Conservation (phyloP, 768 basidiomycete species). For the Rhodotorula babjevae region DNA sequence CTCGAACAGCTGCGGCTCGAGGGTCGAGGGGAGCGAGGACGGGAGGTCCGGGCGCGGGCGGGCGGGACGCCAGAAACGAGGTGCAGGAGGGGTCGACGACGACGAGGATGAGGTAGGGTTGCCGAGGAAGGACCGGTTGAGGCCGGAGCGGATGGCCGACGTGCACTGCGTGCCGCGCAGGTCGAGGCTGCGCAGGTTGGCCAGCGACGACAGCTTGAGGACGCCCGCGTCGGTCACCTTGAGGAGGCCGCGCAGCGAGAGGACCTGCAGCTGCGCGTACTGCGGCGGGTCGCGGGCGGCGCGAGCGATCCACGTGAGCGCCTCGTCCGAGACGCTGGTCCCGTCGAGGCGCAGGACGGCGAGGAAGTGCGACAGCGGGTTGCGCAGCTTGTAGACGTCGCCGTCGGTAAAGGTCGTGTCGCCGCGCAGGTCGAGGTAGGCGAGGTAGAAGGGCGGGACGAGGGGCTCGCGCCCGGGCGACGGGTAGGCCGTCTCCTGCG, state of each 20-base stretch:
- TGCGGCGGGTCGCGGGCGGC: neutral
- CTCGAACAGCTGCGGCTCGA: conserved; percentile 29
- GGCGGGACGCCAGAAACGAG: neutral
- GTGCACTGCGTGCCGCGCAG: conserved; percentile 5
- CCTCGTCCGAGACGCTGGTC: conserved; percentile 16
- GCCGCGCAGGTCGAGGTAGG: conserved; percentile 28
- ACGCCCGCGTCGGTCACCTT: conserved; percentile 18
- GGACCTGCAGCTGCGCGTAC: conserved; percentile 12
- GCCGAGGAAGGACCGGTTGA: neutral
- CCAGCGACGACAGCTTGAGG: neutral
- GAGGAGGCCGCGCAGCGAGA: conserved; percentile 1
- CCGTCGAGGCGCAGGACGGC: conserved; percentile 28
- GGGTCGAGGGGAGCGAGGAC: neutral
- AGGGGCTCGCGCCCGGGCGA: neutral
- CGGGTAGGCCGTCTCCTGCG: neutral
- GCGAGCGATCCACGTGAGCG: conserved; percentile 17
- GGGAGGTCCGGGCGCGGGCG: neutral
- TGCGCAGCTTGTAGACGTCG: conserved; percentile 20
- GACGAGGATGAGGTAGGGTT: neutral
- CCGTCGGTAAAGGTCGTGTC: conserved; percentile 14
- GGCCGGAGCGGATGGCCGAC: neutral
- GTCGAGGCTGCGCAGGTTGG: conserved; percentile 16
- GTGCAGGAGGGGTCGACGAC: neutral
- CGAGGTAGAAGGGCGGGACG: conserved; percentile 28
- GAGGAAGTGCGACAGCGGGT: conserved; percentile 29